Percentiles rank a stretch among this genome's conserved stretches.
These are phyloP conservation scores for Coniochaeta sp. DNA, from an alignment of 2,329 filamentous ascomycete genomes.

Conservation along the genomic window DNA sequence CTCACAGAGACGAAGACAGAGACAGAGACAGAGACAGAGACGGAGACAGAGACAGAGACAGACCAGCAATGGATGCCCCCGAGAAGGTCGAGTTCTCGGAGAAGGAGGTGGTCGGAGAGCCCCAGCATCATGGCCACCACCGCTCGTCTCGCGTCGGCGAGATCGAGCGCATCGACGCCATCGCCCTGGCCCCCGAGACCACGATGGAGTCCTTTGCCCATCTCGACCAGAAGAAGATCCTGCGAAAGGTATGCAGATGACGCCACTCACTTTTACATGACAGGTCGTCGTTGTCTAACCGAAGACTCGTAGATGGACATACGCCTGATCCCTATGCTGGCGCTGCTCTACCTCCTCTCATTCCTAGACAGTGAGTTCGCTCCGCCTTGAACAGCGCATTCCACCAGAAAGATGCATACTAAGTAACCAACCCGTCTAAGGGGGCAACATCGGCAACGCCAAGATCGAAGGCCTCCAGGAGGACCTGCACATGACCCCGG, in stretches of 20 bases:
- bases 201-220: constrained; percentile 22
- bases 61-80: not conserved
- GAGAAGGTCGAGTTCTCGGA: constrained; percentile 7
- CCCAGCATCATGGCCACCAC: not conserved
- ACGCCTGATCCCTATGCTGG: constrained; percentile 53
- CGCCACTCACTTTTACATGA: no score
- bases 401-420: no score
- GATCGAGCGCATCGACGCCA: constrained; percentile 9
- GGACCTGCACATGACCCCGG: constrained; percentile 47
- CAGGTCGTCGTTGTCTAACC: not conserved
- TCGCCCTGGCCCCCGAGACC: constrained; percentile 7
- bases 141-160: constrained; percentile 5
- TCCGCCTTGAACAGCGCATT: no score
- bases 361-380: constrained; percentile 51
- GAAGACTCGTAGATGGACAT: constrained; percentile 35
- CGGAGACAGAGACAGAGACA: not conserved
- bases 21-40: no score
- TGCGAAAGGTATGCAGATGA: constrained; percentile 38
- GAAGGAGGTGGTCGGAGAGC: constrained; percentile 2
- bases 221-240: constrained; percentile 48
- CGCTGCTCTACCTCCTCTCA: constrained; percentile 59
- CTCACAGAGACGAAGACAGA: no score
- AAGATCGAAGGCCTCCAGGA: constrained; percentile 54
- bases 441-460: constrained; percentile 59
- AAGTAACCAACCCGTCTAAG: constrained; percentile 13